Evolutionary conservation across 2,329 filamentous ascomycete genomes (phyloP).

Genomic region (Pseudophaeomoniella oleicola): DNA sequence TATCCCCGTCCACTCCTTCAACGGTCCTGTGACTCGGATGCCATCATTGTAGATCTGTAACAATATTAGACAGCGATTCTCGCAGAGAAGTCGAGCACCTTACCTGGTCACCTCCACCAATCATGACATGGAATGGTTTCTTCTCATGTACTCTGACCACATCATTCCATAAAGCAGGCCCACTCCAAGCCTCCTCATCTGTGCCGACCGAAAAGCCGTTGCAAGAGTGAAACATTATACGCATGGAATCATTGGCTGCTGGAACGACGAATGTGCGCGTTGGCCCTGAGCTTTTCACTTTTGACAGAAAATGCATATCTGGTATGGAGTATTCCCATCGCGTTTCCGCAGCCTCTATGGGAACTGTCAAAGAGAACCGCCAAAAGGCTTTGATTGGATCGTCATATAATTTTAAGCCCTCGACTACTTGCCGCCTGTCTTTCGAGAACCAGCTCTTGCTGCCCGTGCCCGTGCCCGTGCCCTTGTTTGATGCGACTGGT

Average conservation of each 20-base stretch:
- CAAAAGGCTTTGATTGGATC: conserved; percentile 45
- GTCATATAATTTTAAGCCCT: conserved; percentile 44
- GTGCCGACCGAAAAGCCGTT: conserved; percentile 55
- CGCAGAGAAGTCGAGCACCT: no score
- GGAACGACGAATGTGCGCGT: conserved; percentile 40
- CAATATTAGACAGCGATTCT: no score
- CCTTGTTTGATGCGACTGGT: conserved; percentile 19
- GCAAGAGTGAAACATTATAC: conserved; percentile 56
- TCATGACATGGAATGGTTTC: conserved; percentile 52
- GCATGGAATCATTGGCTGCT: conserved; percentile 47
- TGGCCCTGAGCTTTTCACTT: conserved; percentile 37
- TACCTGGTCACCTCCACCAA: conserved; percentile 76
- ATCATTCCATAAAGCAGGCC: conserved; percentile 50
- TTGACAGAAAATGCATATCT: conserved; percentile 45
- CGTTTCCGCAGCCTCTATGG: conserved; percentile 56
- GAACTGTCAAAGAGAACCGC: conserved; percentile 45
- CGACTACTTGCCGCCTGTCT: conserved; percentile 15
- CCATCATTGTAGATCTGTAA: conserved; percentile 53
- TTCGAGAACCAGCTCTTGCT: conserved; percentile 3
- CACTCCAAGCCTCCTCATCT: conserved; percentile 47
- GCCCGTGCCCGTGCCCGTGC: conserved; percentile 11
- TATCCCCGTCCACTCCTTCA: conserved; percentile 52
- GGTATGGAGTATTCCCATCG: conserved; percentile 67
- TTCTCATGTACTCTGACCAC: conserved; percentile 45
- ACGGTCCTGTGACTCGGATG: conserved; percentile 69